A percentile compares a stretch with the other conserved stretches of the same genome.
phyloP scores from a whole-genome alignment of 208 protist genomes.

The Leishmania turanica region DNA sequence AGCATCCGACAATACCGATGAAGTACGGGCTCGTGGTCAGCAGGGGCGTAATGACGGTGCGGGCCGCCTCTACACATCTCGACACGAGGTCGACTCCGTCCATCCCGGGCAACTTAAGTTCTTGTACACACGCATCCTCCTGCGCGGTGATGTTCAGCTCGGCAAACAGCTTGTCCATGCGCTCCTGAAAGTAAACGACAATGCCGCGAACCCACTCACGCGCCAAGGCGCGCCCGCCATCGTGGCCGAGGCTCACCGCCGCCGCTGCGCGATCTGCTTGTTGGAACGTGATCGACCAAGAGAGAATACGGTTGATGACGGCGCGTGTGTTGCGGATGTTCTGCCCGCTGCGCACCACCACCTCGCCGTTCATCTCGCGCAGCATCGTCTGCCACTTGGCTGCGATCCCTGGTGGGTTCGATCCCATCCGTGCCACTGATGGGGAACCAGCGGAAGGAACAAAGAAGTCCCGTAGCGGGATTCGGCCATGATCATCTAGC shows the following conservation, averaged over 20 bases:
- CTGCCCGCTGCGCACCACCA: slow-evolving; percentile 31
- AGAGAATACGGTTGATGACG: slow-evolving; percentile 27
- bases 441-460: neutral
- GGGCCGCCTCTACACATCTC: slow-evolving; percentile 18
- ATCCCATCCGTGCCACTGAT: slow-evolving; percentile 1
- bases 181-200: slow-evolving; percentile 27
- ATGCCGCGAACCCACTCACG: slow-evolving; percentile 27
- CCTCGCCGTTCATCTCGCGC: slow-evolving; percentile 36
- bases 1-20: slow-evolving; percentile 8
- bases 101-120: neutral
- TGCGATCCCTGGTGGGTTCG: neutral
- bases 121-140: slow-evolving; percentile 10
- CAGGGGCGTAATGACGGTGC: slow-evolving; percentile 15
- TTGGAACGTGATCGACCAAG: slow-evolving; percentile 17
- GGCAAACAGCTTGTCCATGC: slow-evolving; percentile 13
- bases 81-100: slow-evolving; percentile 15
- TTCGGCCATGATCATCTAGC: neutral
- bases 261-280: neutral
- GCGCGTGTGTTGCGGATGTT: slow-evolving; percentile 31
- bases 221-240: slow-evolving; percentile 12
- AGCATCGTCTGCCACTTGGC: slow-evolving; percentile 19
- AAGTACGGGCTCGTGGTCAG: slow-evolving; percentile 25
- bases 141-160: slow-evolving; percentile 14
- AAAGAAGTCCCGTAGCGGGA: slow-evolving; percentile 6
- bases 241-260: neutral